Percentiles rank a stretch among this genome's conserved stretches.
Conservation (phyloP, 202 grass and related monocot genomes). For the Sporobolus alterniflorus region DNA sequence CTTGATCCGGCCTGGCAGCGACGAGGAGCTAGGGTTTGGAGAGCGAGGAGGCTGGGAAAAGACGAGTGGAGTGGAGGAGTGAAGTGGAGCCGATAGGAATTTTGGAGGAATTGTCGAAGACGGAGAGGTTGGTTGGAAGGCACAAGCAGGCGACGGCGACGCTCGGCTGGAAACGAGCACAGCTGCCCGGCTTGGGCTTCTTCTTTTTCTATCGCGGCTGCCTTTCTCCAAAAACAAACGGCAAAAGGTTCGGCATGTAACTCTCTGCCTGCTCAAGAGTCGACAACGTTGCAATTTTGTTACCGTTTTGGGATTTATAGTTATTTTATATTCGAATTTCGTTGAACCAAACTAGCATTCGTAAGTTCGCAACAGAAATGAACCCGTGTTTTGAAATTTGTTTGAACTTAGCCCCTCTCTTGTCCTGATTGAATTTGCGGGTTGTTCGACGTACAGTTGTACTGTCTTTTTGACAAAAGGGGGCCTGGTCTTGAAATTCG, state of each 20-base stretch:
- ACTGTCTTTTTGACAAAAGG: constrained; percentile 4
- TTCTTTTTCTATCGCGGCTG: neutral
- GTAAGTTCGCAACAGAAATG: neutral
- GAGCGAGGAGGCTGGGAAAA: neutral
- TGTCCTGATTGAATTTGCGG: neutral
- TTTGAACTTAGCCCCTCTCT: neutral
- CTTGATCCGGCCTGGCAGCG: constrained; percentile 17
- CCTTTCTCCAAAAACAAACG: neutral
- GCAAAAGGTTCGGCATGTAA: neutral
- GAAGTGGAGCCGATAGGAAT: neutral
- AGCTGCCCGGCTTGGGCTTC: neutral
- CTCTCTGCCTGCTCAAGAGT: neutral
- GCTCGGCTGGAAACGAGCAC: neutral
- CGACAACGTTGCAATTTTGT: neutral
- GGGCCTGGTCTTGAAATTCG: neutral
- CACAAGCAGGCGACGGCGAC: neutral
- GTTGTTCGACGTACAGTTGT: neutral
- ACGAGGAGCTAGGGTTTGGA: neutral
- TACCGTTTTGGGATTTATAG: neutral
- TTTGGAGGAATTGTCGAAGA: neutral
- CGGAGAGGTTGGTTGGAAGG: neutral
- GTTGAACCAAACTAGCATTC: neutral
- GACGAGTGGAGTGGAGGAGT: neutral
- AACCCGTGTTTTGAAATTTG: neutral
- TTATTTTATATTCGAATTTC: neutral